phyloP scores from a whole-genome alignment of 2,329 filamentous ascomycete species.

The Hypoxylon rubiginosum region DNA sequence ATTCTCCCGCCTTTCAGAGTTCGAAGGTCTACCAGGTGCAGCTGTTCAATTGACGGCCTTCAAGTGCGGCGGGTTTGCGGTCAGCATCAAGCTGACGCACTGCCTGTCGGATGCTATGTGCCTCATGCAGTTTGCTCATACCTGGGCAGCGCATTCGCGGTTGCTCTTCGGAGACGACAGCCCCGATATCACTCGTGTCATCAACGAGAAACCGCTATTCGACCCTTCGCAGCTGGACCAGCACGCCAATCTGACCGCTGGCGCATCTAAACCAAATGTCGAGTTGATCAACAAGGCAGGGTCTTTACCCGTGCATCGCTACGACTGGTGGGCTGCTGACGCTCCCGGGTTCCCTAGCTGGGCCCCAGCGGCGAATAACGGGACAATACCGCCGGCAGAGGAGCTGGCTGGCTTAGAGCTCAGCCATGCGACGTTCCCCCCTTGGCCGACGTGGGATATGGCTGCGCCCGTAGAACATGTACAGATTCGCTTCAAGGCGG shows the following conservation, averaged over 20 bases:
- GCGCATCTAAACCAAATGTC: conserved; percentile 44
- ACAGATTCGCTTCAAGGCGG: conserved; percentile 56
- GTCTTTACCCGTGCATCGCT: conserved; percentile 60
- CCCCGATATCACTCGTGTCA: neutral
- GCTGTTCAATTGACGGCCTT: conserved; percentile 58
- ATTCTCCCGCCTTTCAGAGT: conserved; percentile 50
- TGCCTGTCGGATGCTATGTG: conserved; percentile 60
- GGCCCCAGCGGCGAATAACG: conserved; percentile 45
- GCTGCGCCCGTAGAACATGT: conserved; percentile 50
- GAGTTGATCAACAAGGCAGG: conserved; percentile 50
- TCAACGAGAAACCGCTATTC: conserved; percentile 52
- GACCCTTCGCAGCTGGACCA: conserved; percentile 57
- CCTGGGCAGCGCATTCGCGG: conserved; percentile 56
- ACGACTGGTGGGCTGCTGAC: conserved; percentile 60
- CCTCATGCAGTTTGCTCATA: conserved; percentile 58
- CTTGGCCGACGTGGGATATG: conserved; percentile 60
- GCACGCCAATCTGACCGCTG: conserved; percentile 48
- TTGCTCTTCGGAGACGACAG: conserved; percentile 19
- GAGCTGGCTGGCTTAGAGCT: conserved; percentile 36
- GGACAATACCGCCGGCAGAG: conserved; percentile 46
- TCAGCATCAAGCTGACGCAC: conserved; percentile 60
- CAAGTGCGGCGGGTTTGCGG: conserved; percentile 56
- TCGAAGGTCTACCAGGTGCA: conserved; percentile 50
- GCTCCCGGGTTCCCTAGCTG: conserved; percentile 51
- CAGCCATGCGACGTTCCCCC: conserved; percentile 53